phyloP scores from a whole-genome alignment of 441 rosid genomes.

The Lepidium campestre region DNA sequence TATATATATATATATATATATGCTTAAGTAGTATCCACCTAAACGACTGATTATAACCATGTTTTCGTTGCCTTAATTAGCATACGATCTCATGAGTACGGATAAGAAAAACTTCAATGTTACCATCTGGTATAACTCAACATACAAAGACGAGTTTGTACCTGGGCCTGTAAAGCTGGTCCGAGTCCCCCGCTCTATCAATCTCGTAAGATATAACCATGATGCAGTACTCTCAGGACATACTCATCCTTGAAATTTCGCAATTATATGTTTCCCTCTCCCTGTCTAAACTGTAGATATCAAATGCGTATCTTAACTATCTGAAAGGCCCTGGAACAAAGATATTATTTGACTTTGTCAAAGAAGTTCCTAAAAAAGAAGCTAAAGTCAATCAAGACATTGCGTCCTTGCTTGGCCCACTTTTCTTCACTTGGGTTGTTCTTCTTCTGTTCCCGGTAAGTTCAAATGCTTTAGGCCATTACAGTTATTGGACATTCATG shows the following conservation, averaged over 20 bases:
- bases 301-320: conserved; percentile 70
- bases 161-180: conserved; percentile 20
- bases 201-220: conserved; percentile 48
- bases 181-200: conserved; percentile 71
- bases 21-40: background rate
- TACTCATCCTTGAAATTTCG: background rate
- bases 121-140: conserved; percentile 79
- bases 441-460: conserved; percentile 93
- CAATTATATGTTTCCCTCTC: background rate
- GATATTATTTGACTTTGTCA: conserved; percentile 69
- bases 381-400: conserved; percentile 40
- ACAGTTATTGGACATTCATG: background rate
- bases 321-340: conserved; percentile 52
- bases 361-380: conserved; percentile 71
- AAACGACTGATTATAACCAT: background rate
- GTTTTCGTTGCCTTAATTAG: conserved; percentile 32
- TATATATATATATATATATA: too few relatives aligned
- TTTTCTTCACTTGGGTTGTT: conserved; percentile 90
- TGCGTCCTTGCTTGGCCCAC: conserved; percentile 72
- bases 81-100: conserved; percentile 79
- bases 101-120: conserved; percentile 47
- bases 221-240: background rate
- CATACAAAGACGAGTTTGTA: conserved; percentile 33
- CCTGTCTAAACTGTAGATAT: conserved; percentile 39
- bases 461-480: conserved; percentile 1